These are phyloP conservation scores for Aspergillus sparsus DNA, from an alignment of 495 filamentous ascomycete genomes.

Conservation along the genomic window DNA sequence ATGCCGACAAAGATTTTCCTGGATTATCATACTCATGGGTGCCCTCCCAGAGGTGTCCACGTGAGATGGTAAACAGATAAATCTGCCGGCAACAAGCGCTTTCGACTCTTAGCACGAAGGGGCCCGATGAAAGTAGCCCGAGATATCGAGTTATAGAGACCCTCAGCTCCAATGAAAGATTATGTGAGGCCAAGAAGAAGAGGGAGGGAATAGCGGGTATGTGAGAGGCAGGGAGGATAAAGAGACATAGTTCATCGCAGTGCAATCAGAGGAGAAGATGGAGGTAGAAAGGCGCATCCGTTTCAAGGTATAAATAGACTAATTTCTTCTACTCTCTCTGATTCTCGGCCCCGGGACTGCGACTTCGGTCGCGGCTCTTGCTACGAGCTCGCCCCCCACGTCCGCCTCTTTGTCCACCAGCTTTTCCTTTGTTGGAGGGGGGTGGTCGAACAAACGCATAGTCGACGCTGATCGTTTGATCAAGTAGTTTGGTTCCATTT, in stretches of 20 bases:
- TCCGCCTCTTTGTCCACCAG: constrained; percentile 50
- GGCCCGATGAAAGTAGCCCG: background rate
- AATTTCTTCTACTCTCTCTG: constrained; percentile 36
- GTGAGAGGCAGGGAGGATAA: background rate
- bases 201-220: background rate
- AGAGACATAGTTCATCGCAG: constrained; percentile 6
- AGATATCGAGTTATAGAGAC: background rate
- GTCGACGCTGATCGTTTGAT: constrained; percentile 89
- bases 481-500: constrained; percentile 79
- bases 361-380: constrained; percentile 58
- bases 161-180: constrained; percentile 3
- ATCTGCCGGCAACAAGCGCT: constrained; percentile 25
- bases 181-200: background rate
- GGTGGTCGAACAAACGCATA: constrained; percentile 97
- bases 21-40: background rate
- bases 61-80: constrained; percentile 16
- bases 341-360: constrained; percentile 53
- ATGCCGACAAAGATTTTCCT: constrained; percentile 31
- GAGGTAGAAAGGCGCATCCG: constrained; percentile 4
- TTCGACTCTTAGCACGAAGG: background rate
- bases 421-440: constrained; percentile 62
- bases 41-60: background rate
- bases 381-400: constrained; percentile 54
- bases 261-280: constrained; percentile 1
- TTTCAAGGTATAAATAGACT: constrained; percentile 1